phyloP scores from a whole-genome alignment of 2,329 filamentous ascomycete genomes.

The Xylaria polymorpha region DNA sequence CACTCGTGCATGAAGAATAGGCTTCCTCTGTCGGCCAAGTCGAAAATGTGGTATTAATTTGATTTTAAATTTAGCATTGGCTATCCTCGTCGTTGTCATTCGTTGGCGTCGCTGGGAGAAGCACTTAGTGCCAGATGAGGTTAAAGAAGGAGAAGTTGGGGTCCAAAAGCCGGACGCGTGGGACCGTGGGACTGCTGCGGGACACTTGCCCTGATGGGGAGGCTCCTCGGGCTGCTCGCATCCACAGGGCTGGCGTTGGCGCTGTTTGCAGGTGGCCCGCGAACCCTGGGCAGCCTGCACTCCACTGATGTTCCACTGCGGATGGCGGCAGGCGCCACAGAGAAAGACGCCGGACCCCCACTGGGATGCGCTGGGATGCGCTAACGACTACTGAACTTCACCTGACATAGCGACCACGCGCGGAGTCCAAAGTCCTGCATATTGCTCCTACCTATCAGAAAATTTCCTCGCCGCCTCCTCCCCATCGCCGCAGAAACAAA shows the following conservation, averaged over 20 bases:
- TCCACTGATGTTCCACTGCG: constrained; percentile 28
- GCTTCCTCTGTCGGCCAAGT: constrained; percentile 24
- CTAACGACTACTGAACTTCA: constrained; percentile 31
- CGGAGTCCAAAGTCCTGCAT: constrained; percentile 36
- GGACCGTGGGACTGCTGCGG: constrained; percentile 4
- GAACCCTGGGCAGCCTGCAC: constrained; percentile 15
- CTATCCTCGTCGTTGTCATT: constrained; percentile 3
- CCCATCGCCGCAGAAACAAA: constrained; percentile 14
- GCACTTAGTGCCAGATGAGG: constrained; percentile 34
- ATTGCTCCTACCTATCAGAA: constrained; percentile 36
- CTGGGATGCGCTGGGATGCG: neutral
- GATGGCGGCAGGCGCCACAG: constrained; percentile 36
- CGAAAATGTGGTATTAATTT: constrained; percentile 20
- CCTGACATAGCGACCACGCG: constrained; percentile 34
- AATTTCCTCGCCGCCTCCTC: neutral
- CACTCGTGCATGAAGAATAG: constrained; percentile 28
- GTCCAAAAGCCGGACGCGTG: constrained; percentile 27
- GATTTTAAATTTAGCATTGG: constrained; percentile 23
- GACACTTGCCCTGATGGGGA: neutral
- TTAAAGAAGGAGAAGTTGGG: constrained; percentile 33
- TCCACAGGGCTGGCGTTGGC: constrained; percentile 35
- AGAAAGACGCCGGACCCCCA: constrained; percentile 3
- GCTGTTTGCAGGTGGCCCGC: constrained; percentile 26
- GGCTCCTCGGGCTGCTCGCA: neutral
- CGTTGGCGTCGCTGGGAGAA: neutral